phyloP scores from a whole-genome alignment of 2,329 filamentous ascomycete genomes.

The Arthrobotrys iridis region DNA sequence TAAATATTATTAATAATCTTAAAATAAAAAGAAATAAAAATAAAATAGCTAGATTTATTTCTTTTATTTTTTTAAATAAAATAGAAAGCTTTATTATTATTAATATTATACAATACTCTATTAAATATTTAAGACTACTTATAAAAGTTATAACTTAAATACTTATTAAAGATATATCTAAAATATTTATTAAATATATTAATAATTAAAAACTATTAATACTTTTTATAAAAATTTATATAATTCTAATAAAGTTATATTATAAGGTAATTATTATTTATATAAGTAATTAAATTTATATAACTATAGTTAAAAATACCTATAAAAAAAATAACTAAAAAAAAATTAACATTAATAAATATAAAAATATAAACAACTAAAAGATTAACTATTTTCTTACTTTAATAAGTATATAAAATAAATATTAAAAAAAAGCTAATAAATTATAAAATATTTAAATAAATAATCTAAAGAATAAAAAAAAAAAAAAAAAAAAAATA shows the following conservation, averaged over 20 bases:
- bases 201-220: not conserved
- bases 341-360: not conserved
- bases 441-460: no score
- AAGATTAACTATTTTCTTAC: no score
- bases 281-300: no score
- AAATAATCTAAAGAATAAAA: no score
- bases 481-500: no score
- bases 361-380: no score
- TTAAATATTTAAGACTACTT: not conserved
- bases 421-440: no score
- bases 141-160: not conserved
- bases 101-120: not conserved
- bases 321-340: not conserved
- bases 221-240: not conserved
- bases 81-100: not conserved
- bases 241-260: not conserved
- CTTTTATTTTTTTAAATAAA: not conserved
- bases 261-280: not conserved
- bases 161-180: not conserved
- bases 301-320: not conserved
- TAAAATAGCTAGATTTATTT: no score
- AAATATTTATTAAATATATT: not conserved
- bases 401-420: no score
- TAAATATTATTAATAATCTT: slow-evolving; percentile 40
- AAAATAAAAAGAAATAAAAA: no score